Conservation (phyloP, 1,284 basidiomycete species). For the Naganishia cerealis region DNA sequence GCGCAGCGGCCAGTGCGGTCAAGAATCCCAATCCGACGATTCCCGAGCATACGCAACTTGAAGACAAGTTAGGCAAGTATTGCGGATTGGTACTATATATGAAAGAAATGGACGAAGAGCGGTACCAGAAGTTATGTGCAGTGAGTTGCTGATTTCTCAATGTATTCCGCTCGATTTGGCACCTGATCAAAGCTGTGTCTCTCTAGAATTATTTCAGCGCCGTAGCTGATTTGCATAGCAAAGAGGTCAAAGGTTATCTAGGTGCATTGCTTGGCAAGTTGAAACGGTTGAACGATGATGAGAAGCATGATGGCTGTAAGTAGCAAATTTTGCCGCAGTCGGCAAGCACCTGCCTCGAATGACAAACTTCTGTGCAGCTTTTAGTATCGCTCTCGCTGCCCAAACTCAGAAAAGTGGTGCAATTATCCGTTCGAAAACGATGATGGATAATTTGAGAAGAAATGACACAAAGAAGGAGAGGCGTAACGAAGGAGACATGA, state of each 20-base stretch:
- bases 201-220: conserved; percentile 81
- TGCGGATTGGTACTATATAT: conserved; percentile 87
- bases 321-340: background rate
- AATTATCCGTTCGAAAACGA: conserved; percentile 44
- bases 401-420: conserved; percentile 41
- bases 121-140: conserved; percentile 81
- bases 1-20: conserved; percentile 44
- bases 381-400: conserved; percentile 38
- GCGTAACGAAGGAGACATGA: conserved; percentile 61
- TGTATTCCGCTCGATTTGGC: conserved; percentile 19
- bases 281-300: conserved; percentile 60
- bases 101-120: conserved; percentile 86
- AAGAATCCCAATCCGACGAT: conserved; percentile 51
- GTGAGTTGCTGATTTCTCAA: conserved; percentile 58
- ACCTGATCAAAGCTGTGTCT: background rate
- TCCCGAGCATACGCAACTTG: conserved; percentile 68
- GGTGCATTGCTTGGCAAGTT: conserved; percentile 63
- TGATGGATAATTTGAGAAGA: conserved; percentile 42
- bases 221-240: conserved; percentile 73
- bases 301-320: conserved; percentile 57
- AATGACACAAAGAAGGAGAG: conserved; percentile 54
- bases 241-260: conserved; percentile 75
- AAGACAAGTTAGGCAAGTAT: conserved; percentile 80
- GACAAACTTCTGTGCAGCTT: conserved; percentile 34
- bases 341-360: background rate